These are phyloP conservation scores for Aspergillus asperescens DNA, from an alignment of 495 filamentous ascomycete species.

Conservation along the genomic window DNA sequence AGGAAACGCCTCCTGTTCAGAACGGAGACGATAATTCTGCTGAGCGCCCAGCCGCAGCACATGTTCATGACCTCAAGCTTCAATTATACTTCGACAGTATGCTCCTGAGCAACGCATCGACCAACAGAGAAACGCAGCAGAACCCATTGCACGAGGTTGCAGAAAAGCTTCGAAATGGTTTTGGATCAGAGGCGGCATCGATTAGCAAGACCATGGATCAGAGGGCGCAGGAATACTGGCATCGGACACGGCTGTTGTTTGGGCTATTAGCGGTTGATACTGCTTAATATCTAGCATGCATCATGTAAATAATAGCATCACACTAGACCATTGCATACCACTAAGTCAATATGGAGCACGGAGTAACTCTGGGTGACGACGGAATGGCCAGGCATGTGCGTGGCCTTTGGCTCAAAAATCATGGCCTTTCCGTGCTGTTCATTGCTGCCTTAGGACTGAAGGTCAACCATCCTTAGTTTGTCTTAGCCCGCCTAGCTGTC, in stretches of 20 bases:
- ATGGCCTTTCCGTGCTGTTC: no score
- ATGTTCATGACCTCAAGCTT: slow-evolving; percentile 51
- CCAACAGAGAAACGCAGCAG: slow-evolving; percentile 19
- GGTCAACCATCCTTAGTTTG: no score
- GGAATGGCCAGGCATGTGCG: no score
- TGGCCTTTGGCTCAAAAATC: no score
- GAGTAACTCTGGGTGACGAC: no score
- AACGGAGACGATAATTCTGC: slow-evolving; percentile 2
- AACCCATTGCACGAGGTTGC: slow-evolving; percentile 42
- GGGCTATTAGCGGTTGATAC: slow-evolving; percentile 41
- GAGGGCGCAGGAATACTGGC: slow-evolving; percentile 68
- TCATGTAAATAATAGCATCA: slow-evolving; percentile 5
- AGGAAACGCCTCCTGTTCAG: slow-evolving; percentile 1
- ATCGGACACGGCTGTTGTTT: slow-evolving; percentile 71
- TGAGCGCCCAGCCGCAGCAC: slow-evolving; percentile 11
- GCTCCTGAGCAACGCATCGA: slow-evolving; percentile 54
- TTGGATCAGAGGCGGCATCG: slow-evolving; percentile 36
- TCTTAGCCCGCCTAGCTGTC: no score
- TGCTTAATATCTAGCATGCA: neutral
- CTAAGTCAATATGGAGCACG: no score
- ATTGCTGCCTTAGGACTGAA: no score
- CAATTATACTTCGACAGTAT: slow-evolving; percentile 76
- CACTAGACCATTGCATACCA: neutral
- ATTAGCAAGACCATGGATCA: slow-evolving; percentile 49
- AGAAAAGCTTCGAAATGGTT: slow-evolving; percentile 41